A percentile compares a stretch with the other conserved stretches of the same genome.
These are phyloP conservation scores for Skeletonema costatum DNA, from an alignment of 108 stramenopile genomes.

Conservation along the genomic window DNA sequence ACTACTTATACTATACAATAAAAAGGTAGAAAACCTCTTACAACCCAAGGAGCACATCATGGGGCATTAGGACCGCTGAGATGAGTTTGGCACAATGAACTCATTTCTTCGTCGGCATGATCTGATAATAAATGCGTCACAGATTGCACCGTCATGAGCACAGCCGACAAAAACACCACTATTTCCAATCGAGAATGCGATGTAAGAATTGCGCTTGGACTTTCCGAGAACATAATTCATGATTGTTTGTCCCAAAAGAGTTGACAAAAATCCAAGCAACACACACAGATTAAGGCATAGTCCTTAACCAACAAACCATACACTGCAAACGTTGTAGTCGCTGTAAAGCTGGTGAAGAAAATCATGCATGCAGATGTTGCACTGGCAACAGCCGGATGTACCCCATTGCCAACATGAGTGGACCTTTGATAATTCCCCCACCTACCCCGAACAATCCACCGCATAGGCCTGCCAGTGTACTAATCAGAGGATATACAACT, in stretches of 20 bases:
- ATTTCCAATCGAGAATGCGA: slow-evolving; percentile 89
- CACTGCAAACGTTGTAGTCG: slow-evolving; percentile 89
- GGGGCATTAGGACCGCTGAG: slow-evolving; percentile 19
- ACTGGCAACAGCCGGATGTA: slow-evolving; percentile 81
- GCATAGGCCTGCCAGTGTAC: slow-evolving; percentile 92
- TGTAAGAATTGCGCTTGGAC: slow-evolving; percentile 84
- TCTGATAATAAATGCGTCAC: slow-evolving; percentile 35
- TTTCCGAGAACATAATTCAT: slow-evolving; percentile 76
- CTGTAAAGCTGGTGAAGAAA: slow-evolving; percentile 91
- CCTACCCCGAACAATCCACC: slow-evolving; percentile 96
- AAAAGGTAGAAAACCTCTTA: background rate
- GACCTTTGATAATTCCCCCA: slow-evolving; percentile 95
- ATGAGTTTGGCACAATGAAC: slow-evolving; percentile 27
- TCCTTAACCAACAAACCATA: slow-evolving; percentile 83
- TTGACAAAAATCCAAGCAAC: slow-evolving; percentile 81
- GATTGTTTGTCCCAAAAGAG: slow-evolving; percentile 82
- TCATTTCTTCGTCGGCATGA: slow-evolving; percentile 26
- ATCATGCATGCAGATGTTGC: slow-evolving; percentile 58
- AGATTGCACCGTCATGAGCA: slow-evolving; percentile 32
- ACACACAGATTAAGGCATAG: slow-evolving; percentile 82
- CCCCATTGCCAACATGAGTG: slow-evolving; percentile 95
- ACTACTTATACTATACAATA: background rate
- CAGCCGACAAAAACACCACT: slow-evolving; percentile 25
- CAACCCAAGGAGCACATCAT: background rate
- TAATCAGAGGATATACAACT: slow-evolving; percentile 86